phyloP scores from a whole-genome alignment of 139 green algal genomes.

The Astrephomene gubernaculifera region DNA sequence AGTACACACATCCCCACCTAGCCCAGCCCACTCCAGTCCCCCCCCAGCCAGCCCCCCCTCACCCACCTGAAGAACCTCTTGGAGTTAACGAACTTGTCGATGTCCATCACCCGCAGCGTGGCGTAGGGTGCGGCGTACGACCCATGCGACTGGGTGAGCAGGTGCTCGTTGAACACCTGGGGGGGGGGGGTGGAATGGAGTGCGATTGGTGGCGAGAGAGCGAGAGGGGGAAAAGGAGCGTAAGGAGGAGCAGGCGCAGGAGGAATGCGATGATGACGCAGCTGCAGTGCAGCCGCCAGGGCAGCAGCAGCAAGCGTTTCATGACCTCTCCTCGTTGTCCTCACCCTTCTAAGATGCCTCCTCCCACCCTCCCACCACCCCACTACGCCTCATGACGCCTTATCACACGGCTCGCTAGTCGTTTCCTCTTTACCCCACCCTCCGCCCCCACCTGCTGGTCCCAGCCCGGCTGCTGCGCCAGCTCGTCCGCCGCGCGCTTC shows the following conservation, averaged over 20 bases:
- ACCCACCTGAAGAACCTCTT: slow-evolving; percentile 64
- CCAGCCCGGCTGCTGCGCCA: slow-evolving; percentile 17
- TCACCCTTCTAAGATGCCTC: no score
- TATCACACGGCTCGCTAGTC: no score
- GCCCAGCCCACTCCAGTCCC: not conserved
- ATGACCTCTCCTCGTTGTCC: no score
- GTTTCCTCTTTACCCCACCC: not conserved
- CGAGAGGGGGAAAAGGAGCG: no score
- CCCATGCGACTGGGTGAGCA: slow-evolving; percentile 53
- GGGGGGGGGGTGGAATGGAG: not conserved
- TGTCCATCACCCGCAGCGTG: slow-evolving; percentile 59
- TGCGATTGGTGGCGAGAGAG: not conserved
- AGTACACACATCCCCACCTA: no score
- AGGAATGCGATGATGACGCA: no score
- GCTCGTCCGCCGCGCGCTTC: slow-evolving; percentile 21
- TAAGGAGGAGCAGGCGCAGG: no score
- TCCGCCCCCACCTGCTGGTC: slow-evolving; percentile 28
- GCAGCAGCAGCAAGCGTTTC: no score
- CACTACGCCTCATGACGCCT: no score
- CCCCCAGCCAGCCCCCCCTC: not conserved
- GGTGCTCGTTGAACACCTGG: slow-evolving; percentile 67
- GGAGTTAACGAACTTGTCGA: slow-evolving; percentile 55
- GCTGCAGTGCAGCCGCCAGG: no score
- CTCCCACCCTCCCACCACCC: not conserved
- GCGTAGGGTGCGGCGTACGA: slow-evolving; percentile 39